These are phyloP conservation scores for Pythium sp. DNA, from an alignment of 352 stramenopile species.

Conservation along the genomic window DNA sequence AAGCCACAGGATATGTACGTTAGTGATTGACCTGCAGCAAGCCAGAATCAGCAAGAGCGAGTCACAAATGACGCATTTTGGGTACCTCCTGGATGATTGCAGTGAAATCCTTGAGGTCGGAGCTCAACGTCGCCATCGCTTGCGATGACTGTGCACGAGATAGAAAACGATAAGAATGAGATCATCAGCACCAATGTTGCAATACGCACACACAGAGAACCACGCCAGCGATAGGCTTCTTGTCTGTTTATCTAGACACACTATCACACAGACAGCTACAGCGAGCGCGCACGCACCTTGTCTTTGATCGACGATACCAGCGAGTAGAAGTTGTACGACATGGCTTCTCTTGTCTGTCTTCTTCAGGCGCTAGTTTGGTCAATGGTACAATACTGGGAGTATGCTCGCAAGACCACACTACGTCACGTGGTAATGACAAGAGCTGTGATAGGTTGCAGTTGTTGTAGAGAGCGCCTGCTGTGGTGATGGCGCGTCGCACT, in stretches of 20 bases:
- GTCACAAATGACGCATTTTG: neutral
- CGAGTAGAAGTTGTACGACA: slow-evolving; percentile 50
- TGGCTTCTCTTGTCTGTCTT: slow-evolving; percentile 13
- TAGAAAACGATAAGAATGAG: neutral
- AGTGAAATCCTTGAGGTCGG: slow-evolving; percentile 69
- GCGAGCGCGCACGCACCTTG: slow-evolving; percentile 21
- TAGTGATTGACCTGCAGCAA: neutral
- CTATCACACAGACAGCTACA: neutral
- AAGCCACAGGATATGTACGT: neutral
- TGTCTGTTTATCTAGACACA: neutral
- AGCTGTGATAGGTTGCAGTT: neutral
- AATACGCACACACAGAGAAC: neutral
- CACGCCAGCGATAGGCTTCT: neutral
- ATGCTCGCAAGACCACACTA: neutral
- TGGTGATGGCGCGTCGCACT: neutral
- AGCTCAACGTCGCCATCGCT: slow-evolving; percentile 69
- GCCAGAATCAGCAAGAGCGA: neutral
- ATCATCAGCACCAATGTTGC: neutral
- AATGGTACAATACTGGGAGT: neutral
- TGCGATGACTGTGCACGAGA: slow-evolving; percentile 44
- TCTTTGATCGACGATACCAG: slow-evolving; percentile 36
- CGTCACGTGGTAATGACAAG: neutral
- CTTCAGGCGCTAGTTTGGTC: neutral
- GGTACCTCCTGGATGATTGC: slow-evolving; percentile 61
- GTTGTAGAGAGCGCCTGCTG: neutral